Base-by-base conservation (phyloP, 2,329 filamentous ascomycete species). In the Ophiostoma piceae region DNA sequence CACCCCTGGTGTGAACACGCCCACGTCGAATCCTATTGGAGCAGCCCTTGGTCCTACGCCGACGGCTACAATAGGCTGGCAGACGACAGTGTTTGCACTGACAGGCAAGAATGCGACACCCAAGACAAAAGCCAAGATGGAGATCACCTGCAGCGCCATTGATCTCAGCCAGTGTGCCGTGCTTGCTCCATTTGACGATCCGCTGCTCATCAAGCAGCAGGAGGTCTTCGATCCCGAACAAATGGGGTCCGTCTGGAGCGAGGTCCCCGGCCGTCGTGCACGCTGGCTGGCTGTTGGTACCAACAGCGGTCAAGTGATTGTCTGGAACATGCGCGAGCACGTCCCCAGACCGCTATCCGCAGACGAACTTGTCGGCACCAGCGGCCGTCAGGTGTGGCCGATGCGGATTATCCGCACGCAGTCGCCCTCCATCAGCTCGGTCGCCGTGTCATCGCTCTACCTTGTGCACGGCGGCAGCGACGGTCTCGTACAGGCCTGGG, bases 401-500 rank as follows among this genome's bases (percentile, higher is more conserved):
- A 76, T 96, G n/a, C 88, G 92, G 37, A 84, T 90, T 67, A 94
- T 98, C 65, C 88, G 94, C 75, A 98, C 95, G 0, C 92, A 96
- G 65, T 98, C 94, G 0, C 93, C 94, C 0, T 87, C 92, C 76
- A 88, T 98, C 22, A 92, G 93, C 0, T 92, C 89, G 72, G 79
- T 99, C 19, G 95, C 90, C 6, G 78, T 97, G 66, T 92, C 93
- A 1, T 91, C 92, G 1, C 82, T 99, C 19, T 96, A 96, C 76
- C 80, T 99, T 19, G 91, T 98, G 7, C 92, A 97, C 77, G 95
- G 95, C 67, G 95, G 95, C 35, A 97, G 91, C 74, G 95, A 99
- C 79, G 94, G 95, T 0, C 85, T 98, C 2, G 94, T 97, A 4
- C 95, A 98, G 78, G 92, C 93, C 6, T 99, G 95, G 95, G 95